Percentiles rank a stretch among this genome's conserved stretches.
Evolutionary conservation across 257 asterid species (phyloP).

Genomic region (Anisodus acutangulus): DNA sequence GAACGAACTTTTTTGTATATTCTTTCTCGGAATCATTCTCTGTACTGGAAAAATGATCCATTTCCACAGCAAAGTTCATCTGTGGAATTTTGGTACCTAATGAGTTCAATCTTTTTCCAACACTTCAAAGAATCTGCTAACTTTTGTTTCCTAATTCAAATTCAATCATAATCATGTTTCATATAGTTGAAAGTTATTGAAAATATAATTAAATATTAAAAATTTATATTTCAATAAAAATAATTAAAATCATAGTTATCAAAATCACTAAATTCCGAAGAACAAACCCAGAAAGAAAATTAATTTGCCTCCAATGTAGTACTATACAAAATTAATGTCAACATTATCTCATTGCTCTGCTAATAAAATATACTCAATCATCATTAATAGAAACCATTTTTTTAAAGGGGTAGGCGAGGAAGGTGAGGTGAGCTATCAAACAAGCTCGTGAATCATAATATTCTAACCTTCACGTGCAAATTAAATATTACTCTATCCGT

Average conservation of each 20-base stretch:
- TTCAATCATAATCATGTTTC: not conserved
- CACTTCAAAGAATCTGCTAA: not conserved
- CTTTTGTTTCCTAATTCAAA: not conserved
- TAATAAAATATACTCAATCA: not conserved
- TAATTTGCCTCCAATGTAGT: not conserved
- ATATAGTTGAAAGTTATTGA: too few species aligned
- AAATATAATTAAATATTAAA: too few species aligned
- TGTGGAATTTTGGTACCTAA: conserved; percentile 18
- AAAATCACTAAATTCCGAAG: not conserved
- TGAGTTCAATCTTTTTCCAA: not conserved
- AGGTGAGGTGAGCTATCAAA: not conserved
- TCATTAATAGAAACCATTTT: not conserved
- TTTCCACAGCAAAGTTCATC: conserved; percentile 10
- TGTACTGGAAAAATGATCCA: conserved; percentile 27
- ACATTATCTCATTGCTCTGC: not conserved
- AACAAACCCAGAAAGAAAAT: not conserved
- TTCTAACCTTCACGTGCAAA: not conserved
- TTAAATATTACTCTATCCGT: too few species aligned
- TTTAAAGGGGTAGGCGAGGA: not conserved
- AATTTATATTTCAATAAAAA: not conserved
- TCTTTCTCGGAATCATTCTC: conserved; percentile 33
- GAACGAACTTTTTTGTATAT: conserved; percentile 32
- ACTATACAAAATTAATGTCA: not conserved
- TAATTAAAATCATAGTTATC: not conserved
- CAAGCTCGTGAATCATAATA: not conserved